phyloP scores from a whole-genome alignment of 108 stramenopile genomes.

The Skeletonema costatum region DNA sequence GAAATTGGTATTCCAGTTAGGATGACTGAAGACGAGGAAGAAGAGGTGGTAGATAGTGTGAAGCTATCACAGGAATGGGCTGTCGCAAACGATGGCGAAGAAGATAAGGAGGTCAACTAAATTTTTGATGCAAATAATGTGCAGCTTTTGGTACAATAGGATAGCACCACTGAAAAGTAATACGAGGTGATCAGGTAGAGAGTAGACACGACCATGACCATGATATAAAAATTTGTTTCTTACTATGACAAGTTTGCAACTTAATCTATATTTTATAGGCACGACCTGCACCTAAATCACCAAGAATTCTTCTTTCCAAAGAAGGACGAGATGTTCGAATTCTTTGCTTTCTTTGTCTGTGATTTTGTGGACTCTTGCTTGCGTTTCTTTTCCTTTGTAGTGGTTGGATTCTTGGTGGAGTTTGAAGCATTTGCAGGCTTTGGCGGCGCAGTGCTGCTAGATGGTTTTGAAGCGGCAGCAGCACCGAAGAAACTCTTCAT shows the following conservation, averaged over 20 bases:
- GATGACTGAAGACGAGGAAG: constrained; percentile 7
- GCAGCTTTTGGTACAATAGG: not conserved
- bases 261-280: not conserved
- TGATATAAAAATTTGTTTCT: not conserved
- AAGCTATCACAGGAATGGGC: constrained; percentile 41
- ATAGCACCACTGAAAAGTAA: too few species aligned
- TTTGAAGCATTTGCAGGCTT: not conserved
- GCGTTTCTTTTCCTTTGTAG: not conserved
- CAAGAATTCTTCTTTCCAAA: constrained; percentile 7
- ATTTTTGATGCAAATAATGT: not conserved
- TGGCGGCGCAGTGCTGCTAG: not conserved
- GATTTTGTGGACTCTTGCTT: constrained; percentile 4
- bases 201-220: not conserved
- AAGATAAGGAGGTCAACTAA: constrained; percentile 11
- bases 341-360: constrained; percentile 3
- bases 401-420: not conserved
- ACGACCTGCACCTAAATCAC: not conserved
- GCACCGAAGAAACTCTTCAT: constrained; percentile 60
- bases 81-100: constrained; percentile 19
- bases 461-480: not conserved
- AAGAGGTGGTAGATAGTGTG: constrained; percentile 12
- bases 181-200: too few species aligned
- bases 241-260: not conserved
- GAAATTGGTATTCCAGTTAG: constrained; percentile 86
- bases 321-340: constrained; percentile 13